Evolutionary conservation across 2,329 filamentous ascomycete species (phyloP), one percentile per base, ranked within the genome.

Genomic region (Microcyclosporella mali): DNA sequence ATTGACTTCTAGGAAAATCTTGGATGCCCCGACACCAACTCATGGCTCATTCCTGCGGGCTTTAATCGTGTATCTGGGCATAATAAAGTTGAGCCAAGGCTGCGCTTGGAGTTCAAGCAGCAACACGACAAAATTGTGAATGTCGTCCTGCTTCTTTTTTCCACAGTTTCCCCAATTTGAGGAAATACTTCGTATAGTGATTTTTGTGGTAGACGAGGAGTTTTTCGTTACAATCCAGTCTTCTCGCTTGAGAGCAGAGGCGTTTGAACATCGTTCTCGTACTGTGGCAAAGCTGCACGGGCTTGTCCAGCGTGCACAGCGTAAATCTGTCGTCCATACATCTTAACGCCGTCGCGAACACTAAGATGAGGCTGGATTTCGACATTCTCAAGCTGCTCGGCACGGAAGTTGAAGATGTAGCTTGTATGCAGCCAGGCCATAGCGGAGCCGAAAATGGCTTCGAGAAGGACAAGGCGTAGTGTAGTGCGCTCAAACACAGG

Each of bases 391-490:
- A 50, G 28, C 16, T 40, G 31, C 11, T 47, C 41, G 15, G 39
- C 37, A 28, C 43, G 40, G 45, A 51, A 56, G 43, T 49, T 55
- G 46, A 56, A 49, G 10, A 41, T 44, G 25, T 32, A 50, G 41
- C 47, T 48, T 9, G 49, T 38, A 17, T 53, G 48, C n/a, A 50
- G 40, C 53, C 53, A 56, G 15, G 45, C 45, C 9, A 49, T 14
- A 2, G 41, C 45, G 30, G 50, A 51, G 8, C 52, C 53, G 12
- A 50, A 43, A 18, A 40, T 33, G 3, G 42, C 53, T 27, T 55
- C 43, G 7, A 46, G 29, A 10, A 50, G 19, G 6, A 51, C 15
- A n/a, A 47, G 39, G 6, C 52, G 43, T 6, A 40, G 12, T 19
- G 45, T 19, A 1, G 47, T 33, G 27, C 42, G 30, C 21, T 43